These are phyloP conservation scores for Vanilla planifolia DNA, from an alignment of 106 monocot genomes.

Conservation along the genomic window DNA sequence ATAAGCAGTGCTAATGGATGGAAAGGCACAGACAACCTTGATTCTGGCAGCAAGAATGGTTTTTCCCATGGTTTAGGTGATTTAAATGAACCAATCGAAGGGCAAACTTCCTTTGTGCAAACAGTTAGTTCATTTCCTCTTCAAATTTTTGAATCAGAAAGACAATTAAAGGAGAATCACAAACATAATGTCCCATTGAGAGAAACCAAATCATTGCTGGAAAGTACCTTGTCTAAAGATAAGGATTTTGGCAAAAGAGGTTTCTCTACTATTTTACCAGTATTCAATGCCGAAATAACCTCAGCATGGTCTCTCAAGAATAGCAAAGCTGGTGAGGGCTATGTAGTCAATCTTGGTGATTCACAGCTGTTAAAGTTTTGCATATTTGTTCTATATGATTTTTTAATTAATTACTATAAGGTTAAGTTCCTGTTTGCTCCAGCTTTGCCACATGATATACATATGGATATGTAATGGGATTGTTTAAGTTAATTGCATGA, in stretches of 20 bases:
- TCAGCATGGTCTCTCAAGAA: conserved; percentile 10
- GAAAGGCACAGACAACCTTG: conserved; percentile 1
- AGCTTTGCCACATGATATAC: too few species aligned
- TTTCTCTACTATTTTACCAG: conserved; percentile 8
- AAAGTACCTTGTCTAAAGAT: conserved; percentile 10
- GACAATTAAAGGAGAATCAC: conserved; percentile 11
- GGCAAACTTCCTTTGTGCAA: conserved; percentile 9
- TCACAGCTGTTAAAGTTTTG: too few species aligned
- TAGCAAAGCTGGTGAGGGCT: conserved; percentile 35
- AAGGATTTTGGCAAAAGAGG: conserved; percentile 14
- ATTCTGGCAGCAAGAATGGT: not conserved
- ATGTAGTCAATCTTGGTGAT: conserved; percentile 1
- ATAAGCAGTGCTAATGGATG: conserved; percentile 6
- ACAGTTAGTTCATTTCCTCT: conserved; percentile 6
- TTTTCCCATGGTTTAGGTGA: conserved; percentile 7
- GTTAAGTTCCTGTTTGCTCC: too few species aligned
- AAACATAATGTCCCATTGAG: conserved; percentile 1
- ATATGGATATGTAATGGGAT: too few species aligned
- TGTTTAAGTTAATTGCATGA: too few species aligned
- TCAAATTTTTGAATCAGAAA: conserved; percentile 10
- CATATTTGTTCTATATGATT: too few species aligned
- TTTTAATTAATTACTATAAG: too few species aligned
- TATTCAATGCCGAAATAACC: conserved; percentile 14
- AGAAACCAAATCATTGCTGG: conserved; percentile 3
- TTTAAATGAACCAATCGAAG: conserved; percentile 37